Percentiles rank a stretch among this genome's conserved stretches.
Evolutionary conservation across 176 grass and related monocot genomes (phyloP).

Genomic region (Oryza coarctata): DNA sequence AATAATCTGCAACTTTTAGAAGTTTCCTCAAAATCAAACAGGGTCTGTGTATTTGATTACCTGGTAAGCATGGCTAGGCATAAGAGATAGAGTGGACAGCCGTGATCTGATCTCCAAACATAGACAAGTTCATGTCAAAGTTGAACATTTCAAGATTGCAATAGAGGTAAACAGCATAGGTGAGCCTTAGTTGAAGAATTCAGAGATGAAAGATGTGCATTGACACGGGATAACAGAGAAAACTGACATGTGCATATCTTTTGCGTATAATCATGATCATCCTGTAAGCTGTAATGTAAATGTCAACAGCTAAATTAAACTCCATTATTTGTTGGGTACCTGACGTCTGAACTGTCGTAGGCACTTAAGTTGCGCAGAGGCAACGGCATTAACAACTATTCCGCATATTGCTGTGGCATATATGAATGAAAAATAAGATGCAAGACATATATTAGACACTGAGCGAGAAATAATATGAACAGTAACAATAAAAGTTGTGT

Average conservation of each 20-base stretch:
- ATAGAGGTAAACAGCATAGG: not conserved
- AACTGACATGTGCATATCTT: not conserved
- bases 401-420: too few species aligned
- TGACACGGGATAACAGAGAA: not conserved
- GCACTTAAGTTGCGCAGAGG: slow-evolving; percentile 30
- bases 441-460: too few species aligned
- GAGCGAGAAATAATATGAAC: too few species aligned
- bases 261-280: not conserved
- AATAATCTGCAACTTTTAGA: too few species aligned
- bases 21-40: too few species aligned
- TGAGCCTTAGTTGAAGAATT: not conserved
- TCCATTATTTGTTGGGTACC: not conserved
- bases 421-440: too few species aligned
- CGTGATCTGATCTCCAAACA: slow-evolving; percentile 8
- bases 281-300: not conserved
- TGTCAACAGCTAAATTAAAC: not conserved
- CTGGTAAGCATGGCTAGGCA: slow-evolving; percentile 6
- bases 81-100: not conserved
- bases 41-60: not conserved
- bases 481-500: too few species aligned
- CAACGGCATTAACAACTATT: not conserved
- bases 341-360: slow-evolving; percentile 29
- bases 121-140: not conserved
- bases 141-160: not conserved
- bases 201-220: not conserved